Conservation (phyloP, 495 filamentous ascomycete genomes). For the Penicillium bovifimosum region DNA sequence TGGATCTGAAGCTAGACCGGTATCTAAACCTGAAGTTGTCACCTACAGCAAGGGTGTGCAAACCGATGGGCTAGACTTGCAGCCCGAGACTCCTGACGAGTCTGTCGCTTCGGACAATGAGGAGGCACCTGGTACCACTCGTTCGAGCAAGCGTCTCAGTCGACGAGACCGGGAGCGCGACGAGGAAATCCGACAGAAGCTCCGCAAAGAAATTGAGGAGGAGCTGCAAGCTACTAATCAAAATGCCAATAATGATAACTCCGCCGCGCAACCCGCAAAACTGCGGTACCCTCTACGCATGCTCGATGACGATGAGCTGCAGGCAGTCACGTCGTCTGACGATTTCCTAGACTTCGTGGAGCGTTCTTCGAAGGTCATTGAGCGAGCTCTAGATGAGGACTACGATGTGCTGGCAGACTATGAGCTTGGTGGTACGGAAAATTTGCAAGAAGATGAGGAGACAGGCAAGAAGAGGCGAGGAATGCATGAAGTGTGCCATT, state of each 20-base stretch:
- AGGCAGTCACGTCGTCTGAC: slow-evolving; percentile 82
- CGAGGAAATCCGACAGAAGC: slow-evolving; percentile 78
- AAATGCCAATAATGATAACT: slow-evolving; percentile 44
- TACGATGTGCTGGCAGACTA: slow-evolving; percentile 97
- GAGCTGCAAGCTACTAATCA: slow-evolving; percentile 70
- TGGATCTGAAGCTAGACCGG: slow-evolving; percentile 65
- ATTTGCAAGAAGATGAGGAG: slow-evolving; percentile 82
- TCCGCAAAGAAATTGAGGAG: slow-evolving; percentile 87
- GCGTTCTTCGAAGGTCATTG: slow-evolving; percentile 91
- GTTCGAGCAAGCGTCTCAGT: slow-evolving; percentile 59
- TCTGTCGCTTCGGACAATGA: slow-evolving; percentile 66
- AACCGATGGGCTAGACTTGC: slow-evolving; percentile 49
- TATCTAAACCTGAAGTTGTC: slow-evolving; percentile 70
- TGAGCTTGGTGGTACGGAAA: slow-evolving; percentile 60
- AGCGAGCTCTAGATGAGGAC: slow-evolving; percentile 85
- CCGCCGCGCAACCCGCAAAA: slow-evolving; percentile 38
- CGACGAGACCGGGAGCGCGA: slow-evolving; percentile 72
- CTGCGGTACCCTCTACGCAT: slow-evolving; percentile 72
- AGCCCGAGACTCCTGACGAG: slow-evolving; percentile 41
- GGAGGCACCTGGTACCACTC: slow-evolving; percentile 44
- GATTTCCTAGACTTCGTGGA: slow-evolving; percentile 97
- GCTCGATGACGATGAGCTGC: slow-evolving; percentile 79
- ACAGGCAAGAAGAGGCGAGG: slow-evolving; percentile 70
- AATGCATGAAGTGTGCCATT: slow-evolving; percentile 83
- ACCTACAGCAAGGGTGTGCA: slow-evolving; percentile 96